phyloP scores from a whole-genome alignment of 2,329 filamentous ascomycete species.

The Ophiosphaerella korrae region DNA sequence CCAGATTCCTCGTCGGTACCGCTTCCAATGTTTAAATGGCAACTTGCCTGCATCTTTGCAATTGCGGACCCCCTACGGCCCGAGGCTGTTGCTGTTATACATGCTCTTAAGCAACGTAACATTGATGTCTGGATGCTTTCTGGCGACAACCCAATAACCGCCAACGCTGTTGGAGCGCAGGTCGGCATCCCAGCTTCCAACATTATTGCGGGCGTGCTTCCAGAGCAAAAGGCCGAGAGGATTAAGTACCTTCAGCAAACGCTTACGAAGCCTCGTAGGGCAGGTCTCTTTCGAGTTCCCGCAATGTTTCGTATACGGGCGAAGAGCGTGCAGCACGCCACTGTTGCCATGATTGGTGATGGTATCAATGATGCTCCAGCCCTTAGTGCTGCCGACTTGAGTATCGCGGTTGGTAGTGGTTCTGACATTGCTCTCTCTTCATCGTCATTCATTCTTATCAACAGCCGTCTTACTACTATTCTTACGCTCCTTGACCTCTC shows the following conservation, averaged over 20 bases:
- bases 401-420: slow-evolving; percentile 80
- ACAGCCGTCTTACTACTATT: slow-evolving; percentile 70
- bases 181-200: slow-evolving; percentile 75
- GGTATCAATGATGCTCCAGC: slow-evolving; percentile 87
- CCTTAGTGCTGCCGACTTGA: slow-evolving; percentile 78
- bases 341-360: slow-evolving; percentile 84
- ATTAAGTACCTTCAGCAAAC: slow-evolving; percentile 58
- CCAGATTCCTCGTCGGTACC: background rate
- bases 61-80: slow-evolving; percentile 81
- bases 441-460: slow-evolving; percentile 79
- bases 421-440: slow-evolving; percentile 83
- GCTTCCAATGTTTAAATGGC: slow-evolving; percentile 28
- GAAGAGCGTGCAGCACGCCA: slow-evolving; percentile 47
- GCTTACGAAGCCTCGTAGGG: slow-evolving; percentile 27
- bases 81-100: slow-evolving; percentile 70
- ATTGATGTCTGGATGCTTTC: slow-evolving; percentile 90
- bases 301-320: slow-evolving; percentile 6
- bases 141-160: slow-evolving; percentile 87
- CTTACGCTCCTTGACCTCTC: slow-evolving; percentile 76
- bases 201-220: slow-evolving; percentile 85
- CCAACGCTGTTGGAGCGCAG: slow-evolving; percentile 74
- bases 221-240: slow-evolving; percentile 78
- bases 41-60: slow-evolving; percentile 69
- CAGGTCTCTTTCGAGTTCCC: slow-evolving; percentile 25
- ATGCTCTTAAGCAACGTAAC: slow-evolving; percentile 66